phyloP scores from a whole-genome alignment of 202 grass and related monocot species.

The Saccharum hybrid region DNA sequence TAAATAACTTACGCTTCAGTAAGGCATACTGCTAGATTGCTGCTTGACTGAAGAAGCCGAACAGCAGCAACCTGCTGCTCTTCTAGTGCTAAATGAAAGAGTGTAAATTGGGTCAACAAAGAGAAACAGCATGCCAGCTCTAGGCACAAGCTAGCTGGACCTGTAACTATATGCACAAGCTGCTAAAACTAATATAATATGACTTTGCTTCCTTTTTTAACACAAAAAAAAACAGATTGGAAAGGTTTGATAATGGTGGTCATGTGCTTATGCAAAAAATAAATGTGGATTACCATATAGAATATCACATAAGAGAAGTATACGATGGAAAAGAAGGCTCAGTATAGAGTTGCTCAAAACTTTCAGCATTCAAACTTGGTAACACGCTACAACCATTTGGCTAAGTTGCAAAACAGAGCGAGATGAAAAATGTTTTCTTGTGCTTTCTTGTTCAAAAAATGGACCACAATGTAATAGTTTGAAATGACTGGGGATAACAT shows the following conservation, averaged over 20 bases:
- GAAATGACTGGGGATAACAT: background rate
- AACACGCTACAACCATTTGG: background rate
- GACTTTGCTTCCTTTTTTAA: too few relatives aligned
- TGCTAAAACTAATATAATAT: too few relatives aligned
- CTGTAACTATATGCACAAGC: too few relatives aligned
- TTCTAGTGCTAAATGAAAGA: constrained; percentile 49
- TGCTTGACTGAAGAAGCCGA: constrained; percentile 68
- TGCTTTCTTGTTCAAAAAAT: background rate
- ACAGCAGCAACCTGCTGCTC: constrained; percentile 63
- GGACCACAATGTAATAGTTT: background rate
- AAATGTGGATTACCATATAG: too few relatives aligned
- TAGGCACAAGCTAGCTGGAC: background rate
- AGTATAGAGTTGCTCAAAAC: background rate
- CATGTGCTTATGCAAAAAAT: too few relatives aligned
- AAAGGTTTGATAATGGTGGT: too few relatives aligned
- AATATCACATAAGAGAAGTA: too few relatives aligned
- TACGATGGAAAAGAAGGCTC: background rate
- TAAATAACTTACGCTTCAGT: constrained; percentile 60
- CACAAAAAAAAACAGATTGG: too few relatives aligned
- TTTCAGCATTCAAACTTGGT: background rate
- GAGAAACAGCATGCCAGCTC: background rate
- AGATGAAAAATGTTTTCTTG: background rate
- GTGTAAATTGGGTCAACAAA: background rate
- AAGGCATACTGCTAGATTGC: constrained; percentile 78
- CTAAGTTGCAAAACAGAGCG: background rate